Evolutionary conservation across 2,329 filamentous ascomycete genomes (phyloP), one percentile per base, ranked within the genome.

Genomic region (Didymella exigua): DNA sequence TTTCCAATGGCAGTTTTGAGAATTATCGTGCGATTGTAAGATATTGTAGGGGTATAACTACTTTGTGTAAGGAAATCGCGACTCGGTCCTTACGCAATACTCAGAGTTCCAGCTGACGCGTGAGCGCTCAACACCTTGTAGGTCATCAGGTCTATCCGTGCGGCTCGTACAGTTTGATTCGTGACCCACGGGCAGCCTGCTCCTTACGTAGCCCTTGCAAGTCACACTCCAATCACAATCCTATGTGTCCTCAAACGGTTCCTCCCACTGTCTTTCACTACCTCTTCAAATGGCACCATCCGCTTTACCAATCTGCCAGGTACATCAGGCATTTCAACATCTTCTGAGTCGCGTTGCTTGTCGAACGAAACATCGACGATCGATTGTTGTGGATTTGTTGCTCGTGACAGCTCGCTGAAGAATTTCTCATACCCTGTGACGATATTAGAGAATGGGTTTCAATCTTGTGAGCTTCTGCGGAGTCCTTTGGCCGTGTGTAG

Each of bases 321-420:
- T 14, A 14, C 45, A 6, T 33, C 45, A 26, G 18, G 18, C 45
- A 48, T 48, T 27, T 40, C 45, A 7, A 21, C 11, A 19, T 48
- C 45, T 23, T 48, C 45, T 23, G 30, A 27, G 19, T 48, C 45
- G 8, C 23, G 11, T 3, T 30, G 11, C 26, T 48, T 27, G 18
- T 48, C 18, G 2, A 4, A 9, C 16, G 37, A 31, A 3, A 54
- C 49, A 38, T 54, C 40, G 8, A 34, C 26, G 13, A 58, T 55
- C 6, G n/a, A n/a, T n/a, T n/a, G n/a, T n/a, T n/a, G n/a, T n/a
- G n/a, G n/a, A n/a, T n/a, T n/a, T n/a, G n/a, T n/a, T n/a, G n/a
- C n/a, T n/a, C n/a, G n/a, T n/a, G n/a, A n/a, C n/a, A n/a, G n/a
- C n/a, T n/a, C n/a, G n/a, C n/a, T n/a, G n/a, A n/a, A n/a, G n/a